Evolutionary conservation across 2,329 filamentous ascomycete species (phyloP), one percentile per base, ranked within the genome.

Genomic region (Botrytis pseudocinerea): DNA sequence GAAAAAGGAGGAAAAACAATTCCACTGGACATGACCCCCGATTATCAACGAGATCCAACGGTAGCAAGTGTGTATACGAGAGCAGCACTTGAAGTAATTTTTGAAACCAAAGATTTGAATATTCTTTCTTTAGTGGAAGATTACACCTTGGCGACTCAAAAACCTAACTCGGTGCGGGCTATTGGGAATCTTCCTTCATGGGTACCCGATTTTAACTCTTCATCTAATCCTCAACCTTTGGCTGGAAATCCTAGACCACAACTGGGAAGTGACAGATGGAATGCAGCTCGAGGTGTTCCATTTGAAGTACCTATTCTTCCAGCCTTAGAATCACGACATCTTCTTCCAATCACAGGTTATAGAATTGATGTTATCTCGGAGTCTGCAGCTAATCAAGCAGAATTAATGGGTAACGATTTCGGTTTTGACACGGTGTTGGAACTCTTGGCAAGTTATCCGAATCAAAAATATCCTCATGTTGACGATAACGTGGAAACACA

Each of bases 81-180:
- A 61, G 75, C 74, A 1, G 57, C 70, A 4, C 63, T 71, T 44
- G 70, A 72, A 20, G 57, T 69, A 0, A 73, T 76, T 9, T 54
- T 46, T 4, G 75, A 76, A 48, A 74, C 65, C 8, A 60, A 61
- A 28, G 74, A 76, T 51, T 54, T 76, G 28, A 76, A 76, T 25
- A 65, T 74, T 32, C 73, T 76, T 35, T 76, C 75, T 16, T 63
- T 74, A 2, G 75, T 76, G 9, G 75, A 76, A 51, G 74, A 76
- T 62, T 22, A 14, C 20, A 59, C 51, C 4, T 54, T 62, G 18
- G 32, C 64, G 25, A 71, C 57, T 14, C 28, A 71, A 22, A 54
- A 68, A 9, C 65, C 35, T 10, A 42, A 57, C 12, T 72, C 63
- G 3, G 42, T 72, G 16, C 54, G 70, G 46, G 63, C 40, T 7